Evolutionary conservation across 305 asterid genomes (phyloP).

Genomic region (Fraxinus greggii): DNA sequence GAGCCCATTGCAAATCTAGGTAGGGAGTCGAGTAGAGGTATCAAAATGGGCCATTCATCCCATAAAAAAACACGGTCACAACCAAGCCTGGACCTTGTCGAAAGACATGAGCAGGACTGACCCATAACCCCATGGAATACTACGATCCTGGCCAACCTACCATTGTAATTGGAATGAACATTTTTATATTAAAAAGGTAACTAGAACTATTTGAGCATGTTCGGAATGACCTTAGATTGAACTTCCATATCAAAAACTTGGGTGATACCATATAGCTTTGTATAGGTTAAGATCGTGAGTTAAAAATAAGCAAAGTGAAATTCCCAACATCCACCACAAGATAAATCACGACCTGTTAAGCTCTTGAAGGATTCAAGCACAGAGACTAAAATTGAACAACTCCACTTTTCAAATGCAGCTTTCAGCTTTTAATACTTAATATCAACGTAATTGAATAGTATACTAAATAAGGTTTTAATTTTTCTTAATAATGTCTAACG

Average conservation of each 20-base stretch:
- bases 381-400: not conserved
- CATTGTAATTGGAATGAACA: not conserved
- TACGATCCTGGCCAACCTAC: not conserved
- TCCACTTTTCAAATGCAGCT: not conserved
- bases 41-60: not conserved
- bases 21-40: not conserved
- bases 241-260: not conserved
- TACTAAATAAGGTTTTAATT: not conserved
- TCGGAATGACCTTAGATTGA: not conserved
- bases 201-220: not conserved
- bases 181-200: not conserved
- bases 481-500: not conserved
- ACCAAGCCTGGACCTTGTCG: not conserved
- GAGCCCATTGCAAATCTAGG: not conserved
- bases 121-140: not conserved
- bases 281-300: not conserved
- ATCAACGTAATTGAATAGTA: not conserved
- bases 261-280: not conserved
- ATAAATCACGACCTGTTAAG: not conserved
- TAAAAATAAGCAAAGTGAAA: not conserved
- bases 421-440: not conserved
- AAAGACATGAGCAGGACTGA: not conserved
- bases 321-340: not conserved
- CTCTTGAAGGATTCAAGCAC: not conserved
- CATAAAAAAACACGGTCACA: not conserved